Conservation (phyloP, 495 filamentous ascomycete species). For the Penicillium fimorum region DNA sequence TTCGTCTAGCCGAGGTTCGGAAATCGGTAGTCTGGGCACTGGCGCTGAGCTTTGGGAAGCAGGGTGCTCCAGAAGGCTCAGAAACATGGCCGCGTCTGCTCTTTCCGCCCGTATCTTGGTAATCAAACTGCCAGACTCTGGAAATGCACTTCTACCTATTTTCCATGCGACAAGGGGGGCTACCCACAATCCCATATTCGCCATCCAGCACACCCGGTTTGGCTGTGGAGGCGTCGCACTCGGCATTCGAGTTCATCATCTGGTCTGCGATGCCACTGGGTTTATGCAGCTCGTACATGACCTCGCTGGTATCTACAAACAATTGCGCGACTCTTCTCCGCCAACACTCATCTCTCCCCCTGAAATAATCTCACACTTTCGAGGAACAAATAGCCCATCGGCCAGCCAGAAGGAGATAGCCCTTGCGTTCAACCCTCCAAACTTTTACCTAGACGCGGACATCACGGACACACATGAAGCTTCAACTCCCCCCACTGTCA, state of each 20-base stretch:
- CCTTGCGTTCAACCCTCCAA: not conserved
- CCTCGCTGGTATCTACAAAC: conserved; percentile 8
- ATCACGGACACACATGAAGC: too few relatives aligned
- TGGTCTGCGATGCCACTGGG: conserved; percentile 9
- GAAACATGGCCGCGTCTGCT: not conserved
- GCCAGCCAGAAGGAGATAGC: not conserved
- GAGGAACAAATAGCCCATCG: not conserved
- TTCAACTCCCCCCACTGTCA: not conserved
- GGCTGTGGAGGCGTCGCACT: conserved; percentile 12
- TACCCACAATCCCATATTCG: conserved; percentile 5
- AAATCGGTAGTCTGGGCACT: not conserved
- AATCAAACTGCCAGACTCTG: not conserved
- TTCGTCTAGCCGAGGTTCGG: not conserved
- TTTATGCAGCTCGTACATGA: conserved; percentile 6
- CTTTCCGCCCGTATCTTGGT: conserved; percentile 1
- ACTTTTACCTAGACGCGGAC: not conserved
- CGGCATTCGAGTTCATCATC: conserved; percentile 10
- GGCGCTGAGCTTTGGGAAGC: conserved; percentile 7
- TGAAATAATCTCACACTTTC: conserved; percentile 4
- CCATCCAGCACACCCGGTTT: conserved; percentile 11
- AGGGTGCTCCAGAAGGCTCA: not conserved
- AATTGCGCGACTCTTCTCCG: not conserved
- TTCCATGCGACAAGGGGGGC: not conserved
- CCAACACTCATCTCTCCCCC: conserved; percentile 4
- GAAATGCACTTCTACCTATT: not conserved